These are phyloP conservation scores for Epichloe sylvatica DNA, from an alignment of 2,329 filamentous ascomycete species.

Conservation along the genomic window DNA sequence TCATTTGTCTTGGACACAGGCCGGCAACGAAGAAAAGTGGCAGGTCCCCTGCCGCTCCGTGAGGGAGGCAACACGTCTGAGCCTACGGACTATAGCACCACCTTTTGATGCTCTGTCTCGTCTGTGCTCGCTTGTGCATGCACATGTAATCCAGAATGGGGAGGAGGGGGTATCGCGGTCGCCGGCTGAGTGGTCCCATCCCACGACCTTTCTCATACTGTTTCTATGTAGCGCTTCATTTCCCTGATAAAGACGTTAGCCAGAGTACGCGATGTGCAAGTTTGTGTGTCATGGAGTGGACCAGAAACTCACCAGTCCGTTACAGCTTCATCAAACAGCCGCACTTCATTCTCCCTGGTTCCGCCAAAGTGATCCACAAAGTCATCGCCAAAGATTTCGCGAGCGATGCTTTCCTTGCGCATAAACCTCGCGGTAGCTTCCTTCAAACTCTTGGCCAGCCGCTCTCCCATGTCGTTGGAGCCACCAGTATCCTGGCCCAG, in stretches of 20 bases:
- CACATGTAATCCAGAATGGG: too few species aligned
- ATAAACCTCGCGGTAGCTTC: constrained; percentile 74
- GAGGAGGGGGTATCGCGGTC: not conserved
- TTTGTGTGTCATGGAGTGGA: too few species aligned
- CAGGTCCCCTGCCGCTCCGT: too few species aligned
- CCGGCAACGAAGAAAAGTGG: too few species aligned
- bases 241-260: constrained; percentile 38
- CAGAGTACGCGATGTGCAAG: not conserved
- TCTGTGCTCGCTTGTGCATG: too few species aligned
- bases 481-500: constrained; percentile 74
- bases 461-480: constrained; percentile 52
- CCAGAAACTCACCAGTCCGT: constrained; percentile 70
- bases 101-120: too few species aligned
- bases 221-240: constrained; percentile 47
- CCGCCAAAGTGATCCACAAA: constrained; percentile 95
- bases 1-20: too few species aligned
- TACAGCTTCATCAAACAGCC: constrained; percentile 87
- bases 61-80: too few species aligned
- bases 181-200: not conserved
- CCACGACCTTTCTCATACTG: constrained; percentile 2
- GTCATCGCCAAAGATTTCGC: constrained; percentile 83
- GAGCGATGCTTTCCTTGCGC: constrained; percentile 67
- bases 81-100: too few species aligned
- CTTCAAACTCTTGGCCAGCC: constrained; percentile 71
- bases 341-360: constrained; percentile 79